Evolutionary conservation across 1,284 basidiomycete genomes (phyloP).

Genomic region (Butyriboletus pseudospeciosus): DNA sequence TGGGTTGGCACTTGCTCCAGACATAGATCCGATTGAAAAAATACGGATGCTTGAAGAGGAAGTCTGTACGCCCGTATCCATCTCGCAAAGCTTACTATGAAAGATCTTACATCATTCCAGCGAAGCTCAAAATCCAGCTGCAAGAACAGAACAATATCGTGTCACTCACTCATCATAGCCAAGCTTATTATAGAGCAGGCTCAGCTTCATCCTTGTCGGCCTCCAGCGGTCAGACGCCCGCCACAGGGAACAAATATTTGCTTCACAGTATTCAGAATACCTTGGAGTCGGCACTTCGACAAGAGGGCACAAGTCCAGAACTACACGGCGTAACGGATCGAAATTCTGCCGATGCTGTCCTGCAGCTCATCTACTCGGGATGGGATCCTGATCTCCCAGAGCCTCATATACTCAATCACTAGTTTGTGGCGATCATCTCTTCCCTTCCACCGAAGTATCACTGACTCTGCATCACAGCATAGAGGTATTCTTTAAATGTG

Average conservation of each 20-base stretch:
- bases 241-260: slow-evolving; percentile 2
- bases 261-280: slow-evolving; percentile 5
- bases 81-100: background rate
- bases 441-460: background rate
- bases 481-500: slow-evolving; percentile 76
- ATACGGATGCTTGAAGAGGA: slow-evolving; percentile 73
- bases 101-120: slow-evolving; percentile 36
- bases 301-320: slow-evolving; percentile 51
- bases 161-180: slow-evolving; percentile 5
- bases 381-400: slow-evolving; percentile 81
- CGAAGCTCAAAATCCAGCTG: slow-evolving; percentile 58
- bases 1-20: slow-evolving; percentile 66
- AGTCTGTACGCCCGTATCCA: slow-evolving; percentile 48
- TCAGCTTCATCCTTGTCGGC: slow-evolving; percentile 26
- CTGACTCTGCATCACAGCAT: slow-evolving; percentile 44
- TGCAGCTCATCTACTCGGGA: slow-evolving; percentile 64
- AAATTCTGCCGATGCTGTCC: slow-evolving; percentile 46
- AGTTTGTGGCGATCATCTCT: slow-evolving; percentile 45
- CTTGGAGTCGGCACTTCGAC: slow-evolving; percentile 30
- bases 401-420: slow-evolving; percentile 63
- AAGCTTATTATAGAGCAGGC: slow-evolving; percentile 15
- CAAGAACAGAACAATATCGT: slow-evolving; percentile 44
- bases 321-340: slow-evolving; percentile 35
- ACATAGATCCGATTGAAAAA: slow-evolving; percentile 69
- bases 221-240: slow-evolving; percentile 15